A percentile compares a stretch with the other conserved stretches of the same genome.
phyloP scores from a whole-genome alignment of 495 filamentous ascomycete genomes.

The Lasiosphaeris hirsuta region DNA sequence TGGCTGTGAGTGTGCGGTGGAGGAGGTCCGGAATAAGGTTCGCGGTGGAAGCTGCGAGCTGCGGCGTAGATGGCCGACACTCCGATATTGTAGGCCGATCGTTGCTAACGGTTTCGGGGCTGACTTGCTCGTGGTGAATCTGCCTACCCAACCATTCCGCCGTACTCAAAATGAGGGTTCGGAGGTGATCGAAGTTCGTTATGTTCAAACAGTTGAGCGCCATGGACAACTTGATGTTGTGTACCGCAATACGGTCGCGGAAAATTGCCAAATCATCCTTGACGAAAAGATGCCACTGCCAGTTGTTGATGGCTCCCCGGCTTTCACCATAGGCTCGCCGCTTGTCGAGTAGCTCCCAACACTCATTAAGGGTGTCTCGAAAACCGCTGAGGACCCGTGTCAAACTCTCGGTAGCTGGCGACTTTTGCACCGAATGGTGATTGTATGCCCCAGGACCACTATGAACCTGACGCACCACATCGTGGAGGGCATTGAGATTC shows the following conservation, averaged over 20 bases:
- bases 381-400: conserved; percentile 3
- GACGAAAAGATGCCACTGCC: conserved; percentile 16
- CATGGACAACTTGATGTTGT: conserved; percentile 17
- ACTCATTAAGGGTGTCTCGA: conserved; percentile 11
- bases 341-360: conserved; percentile 7
- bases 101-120: not conserved
- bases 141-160: not conserved
- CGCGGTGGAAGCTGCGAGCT: too few species aligned
- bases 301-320: conserved; percentile 8
- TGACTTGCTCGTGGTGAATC: not conserved
- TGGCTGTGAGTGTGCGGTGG: not conserved
- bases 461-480: not conserved
- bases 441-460: not conserved
- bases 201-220: not conserved
- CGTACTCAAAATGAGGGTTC: not conserved
- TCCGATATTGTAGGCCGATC: not conserved
- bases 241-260: conserved; percentile 19
- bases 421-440: not conserved
- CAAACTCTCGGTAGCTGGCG: not conserved
- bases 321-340: not conserved
- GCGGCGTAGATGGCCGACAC: not conserved
- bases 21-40: conserved; percentile 2
- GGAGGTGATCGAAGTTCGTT: not conserved
- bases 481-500: not conserved
- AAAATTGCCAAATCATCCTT: conserved; percentile 16